Conservation (phyloP, 179 eudicot genomes). For the Drosera spatulata region DNA sequence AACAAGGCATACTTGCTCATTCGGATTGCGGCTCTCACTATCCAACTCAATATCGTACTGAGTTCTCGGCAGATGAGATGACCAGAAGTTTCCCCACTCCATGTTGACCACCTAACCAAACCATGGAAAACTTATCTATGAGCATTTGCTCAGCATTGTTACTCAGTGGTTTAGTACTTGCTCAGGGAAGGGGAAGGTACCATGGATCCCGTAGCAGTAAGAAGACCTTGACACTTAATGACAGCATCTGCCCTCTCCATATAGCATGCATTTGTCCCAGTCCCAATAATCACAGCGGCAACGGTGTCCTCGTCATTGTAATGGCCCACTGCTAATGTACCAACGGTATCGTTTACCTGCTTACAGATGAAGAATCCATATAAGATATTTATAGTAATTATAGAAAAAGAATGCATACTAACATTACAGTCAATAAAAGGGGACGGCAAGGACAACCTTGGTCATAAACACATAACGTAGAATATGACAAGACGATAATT, state of each 20-base stretch:
- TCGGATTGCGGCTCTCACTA: constrained; percentile 37
- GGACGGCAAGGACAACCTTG: too few species aligned
- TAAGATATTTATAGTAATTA: too few species aligned
- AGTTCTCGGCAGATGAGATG: constrained; percentile 65
- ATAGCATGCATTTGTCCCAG: constrained; percentile 45
- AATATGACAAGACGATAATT: too few species aligned
- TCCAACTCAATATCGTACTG: constrained; percentile 32
- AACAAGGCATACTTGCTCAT: constrained; percentile 25
- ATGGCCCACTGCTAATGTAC: constrained; percentile 42
- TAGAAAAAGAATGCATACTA: too few species aligned
- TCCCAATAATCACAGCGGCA: constrained; percentile 35
- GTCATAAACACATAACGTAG: too few species aligned
- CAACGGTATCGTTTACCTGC: constrained; percentile 48
- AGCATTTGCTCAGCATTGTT: too few species aligned
- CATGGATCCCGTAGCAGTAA: constrained; percentile 34
- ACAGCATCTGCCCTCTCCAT: constrained; percentile 35
- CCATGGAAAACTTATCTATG: not conserved
- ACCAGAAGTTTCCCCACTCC: constrained; percentile 99
- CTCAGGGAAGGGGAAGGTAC: constrained; percentile 13
- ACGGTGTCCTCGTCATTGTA: constrained; percentile 41
- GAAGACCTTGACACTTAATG: constrained; percentile 33
- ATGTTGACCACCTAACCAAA: constrained; percentile 68
- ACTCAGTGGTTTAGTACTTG: not conserved
- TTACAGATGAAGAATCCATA: not conserved
- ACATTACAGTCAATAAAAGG: too few species aligned